Percentiles rank a stretch among this genome's conserved stretches.
These are phyloP conservation scores for Monosporascus cannonballus DNA, from an alignment of 2,329 filamentous ascomycete genomes.

Conservation along the genomic window DNA sequence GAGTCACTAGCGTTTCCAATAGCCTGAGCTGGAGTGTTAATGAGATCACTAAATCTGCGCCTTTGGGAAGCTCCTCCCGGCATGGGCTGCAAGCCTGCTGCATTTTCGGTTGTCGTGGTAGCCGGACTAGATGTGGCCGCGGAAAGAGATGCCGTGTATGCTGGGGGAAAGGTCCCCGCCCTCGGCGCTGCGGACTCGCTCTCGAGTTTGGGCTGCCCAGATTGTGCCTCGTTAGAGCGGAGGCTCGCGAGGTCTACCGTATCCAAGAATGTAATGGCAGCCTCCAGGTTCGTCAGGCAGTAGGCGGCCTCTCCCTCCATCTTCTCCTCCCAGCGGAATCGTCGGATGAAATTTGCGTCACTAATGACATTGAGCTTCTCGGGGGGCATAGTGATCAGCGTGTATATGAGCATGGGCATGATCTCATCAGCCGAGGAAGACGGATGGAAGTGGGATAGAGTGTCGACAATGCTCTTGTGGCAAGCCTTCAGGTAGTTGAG, in stretches of 20 bases:
- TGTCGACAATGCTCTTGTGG: conserved; percentile 93
- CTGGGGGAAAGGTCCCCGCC: conserved; percentile 51
- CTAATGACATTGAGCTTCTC: conserved; percentile 86
- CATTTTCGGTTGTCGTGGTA: conserved; percentile 25
- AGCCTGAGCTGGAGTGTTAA: conserved; percentile 76
- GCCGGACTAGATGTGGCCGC: conserved; percentile 24
- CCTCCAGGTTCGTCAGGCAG: conserved; percentile 92
- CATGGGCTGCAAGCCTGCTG: conserved; percentile 25
- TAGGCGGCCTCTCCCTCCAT: conserved; percentile 93
- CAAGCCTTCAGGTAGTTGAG: conserved; percentile 80
- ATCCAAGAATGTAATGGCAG: conserved; percentile 87
- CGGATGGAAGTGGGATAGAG: conserved; percentile 59
- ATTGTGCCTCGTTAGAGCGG: conserved; percentile 69
- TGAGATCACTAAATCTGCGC: conserved; percentile 76
- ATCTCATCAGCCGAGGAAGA: conserved; percentile 96
- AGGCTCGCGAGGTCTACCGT: conserved; percentile 91
- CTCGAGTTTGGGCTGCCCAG: conserved; percentile 56
- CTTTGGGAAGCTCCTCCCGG: conserved; percentile 39
- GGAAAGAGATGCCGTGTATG: conserved; percentile 42
- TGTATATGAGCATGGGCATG: conserved; percentile 93
- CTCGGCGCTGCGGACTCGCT: conserved; percentile 42
- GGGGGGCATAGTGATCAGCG: conserved; percentile 82
- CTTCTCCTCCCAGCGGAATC: conserved; percentile 79
- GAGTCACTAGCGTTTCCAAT: conserved; percentile 79
- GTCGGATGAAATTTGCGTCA: conserved; percentile 90